Evolutionary conservation across 1,284 basidiomycete genomes (phyloP).

Genomic region (Tylopilus sp.): DNA sequence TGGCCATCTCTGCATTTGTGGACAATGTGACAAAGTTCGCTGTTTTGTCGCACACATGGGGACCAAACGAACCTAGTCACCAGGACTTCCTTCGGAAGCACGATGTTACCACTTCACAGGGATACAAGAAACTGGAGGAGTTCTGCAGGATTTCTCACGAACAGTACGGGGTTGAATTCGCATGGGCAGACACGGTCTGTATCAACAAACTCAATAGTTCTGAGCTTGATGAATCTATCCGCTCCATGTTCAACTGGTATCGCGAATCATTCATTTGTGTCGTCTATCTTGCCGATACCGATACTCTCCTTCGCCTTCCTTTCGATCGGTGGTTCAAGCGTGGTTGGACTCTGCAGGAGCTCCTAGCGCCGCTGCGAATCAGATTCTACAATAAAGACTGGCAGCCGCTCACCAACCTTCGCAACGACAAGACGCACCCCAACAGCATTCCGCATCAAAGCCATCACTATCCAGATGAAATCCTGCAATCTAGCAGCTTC

Average conservation of each 20-base stretch:
- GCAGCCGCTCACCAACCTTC: not conserved
- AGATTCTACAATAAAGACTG: slow-evolving; percentile 12
- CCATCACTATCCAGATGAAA: no score
- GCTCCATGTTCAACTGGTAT: no score
- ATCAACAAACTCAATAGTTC: slow-evolving; percentile 10
- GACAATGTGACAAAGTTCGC: not conserved
- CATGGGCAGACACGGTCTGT: slow-evolving; percentile 10
- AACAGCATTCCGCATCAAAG: not conserved
- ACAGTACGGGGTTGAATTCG: not conserved
- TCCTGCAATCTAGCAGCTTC: no score
- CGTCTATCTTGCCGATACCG: not conserved
- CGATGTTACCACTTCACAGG: not conserved
- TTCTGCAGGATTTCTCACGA: not conserved
- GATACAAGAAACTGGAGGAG: not conserved
- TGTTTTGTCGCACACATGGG: slow-evolving; percentile 2
- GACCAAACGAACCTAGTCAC: not conserved
- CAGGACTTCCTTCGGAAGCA: not conserved
- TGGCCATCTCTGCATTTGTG: no score
- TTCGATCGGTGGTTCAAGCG: slow-evolving; percentile 12
- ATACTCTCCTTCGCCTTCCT: not conserved
- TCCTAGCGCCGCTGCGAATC: slow-evolving; percentile 3
- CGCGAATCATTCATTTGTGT: slow-evolving; percentile 5
- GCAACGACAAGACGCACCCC: not conserved
- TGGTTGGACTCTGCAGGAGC: slow-evolving; percentile 18
- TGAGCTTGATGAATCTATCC: slow-evolving; percentile 11